phyloP scores from a whole-genome alignment of 805 yeast species.

The Pichia gijzeniarum region DNA sequence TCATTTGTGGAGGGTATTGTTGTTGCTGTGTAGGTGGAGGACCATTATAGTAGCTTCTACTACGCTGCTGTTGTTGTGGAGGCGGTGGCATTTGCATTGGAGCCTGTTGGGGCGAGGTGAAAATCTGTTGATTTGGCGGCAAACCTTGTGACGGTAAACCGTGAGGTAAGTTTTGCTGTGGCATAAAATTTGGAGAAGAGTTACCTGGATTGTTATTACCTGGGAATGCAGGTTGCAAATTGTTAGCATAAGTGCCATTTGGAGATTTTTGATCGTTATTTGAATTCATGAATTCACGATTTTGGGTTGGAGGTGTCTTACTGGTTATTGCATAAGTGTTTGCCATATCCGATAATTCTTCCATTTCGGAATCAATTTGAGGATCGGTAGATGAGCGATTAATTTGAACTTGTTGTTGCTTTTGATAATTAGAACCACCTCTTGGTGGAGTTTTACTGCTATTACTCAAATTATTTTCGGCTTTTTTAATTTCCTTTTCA shows the following conservation, averaged over 20 bases:
- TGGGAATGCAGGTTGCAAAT: slow-evolving; percentile 18
- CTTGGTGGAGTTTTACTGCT: slow-evolving; percentile 4
- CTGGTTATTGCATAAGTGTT: slow-evolving; percentile 25
- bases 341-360: slow-evolving; percentile 29
- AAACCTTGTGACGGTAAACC: slow-evolving; percentile 32
- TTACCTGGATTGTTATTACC: slow-evolving; percentile 16
- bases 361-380: slow-evolving; percentile 25
- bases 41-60: slow-evolving; percentile 3
- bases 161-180: slow-evolving; percentile 28
- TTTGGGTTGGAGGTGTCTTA: slow-evolving; percentile 19
- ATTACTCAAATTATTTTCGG: background rate
- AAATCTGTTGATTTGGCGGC: slow-evolving; percentile 26
- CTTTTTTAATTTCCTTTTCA: slow-evolving; percentile 23
- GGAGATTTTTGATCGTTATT: slow-evolving; percentile 14
- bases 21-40: slow-evolving; percentile 4
- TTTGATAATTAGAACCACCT: slow-evolving; percentile 8
- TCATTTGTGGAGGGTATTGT: slow-evolving; percentile 8
- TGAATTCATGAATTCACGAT: slow-evolving; percentile 4
- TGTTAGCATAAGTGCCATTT: slow-evolving; percentile 7
- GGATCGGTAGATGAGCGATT: slow-evolving; percentile 16
- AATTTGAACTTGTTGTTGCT: slow-evolving; percentile 8
- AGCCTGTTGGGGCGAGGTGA: slow-evolving; percentile 16
- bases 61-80: background rate
- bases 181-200: slow-evolving; percentile 25
- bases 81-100: slow-evolving; percentile 7